Conservation (phyloP, 768 basidiomycete genomes). For the Phylloporus rhodoxanthus region DNA sequence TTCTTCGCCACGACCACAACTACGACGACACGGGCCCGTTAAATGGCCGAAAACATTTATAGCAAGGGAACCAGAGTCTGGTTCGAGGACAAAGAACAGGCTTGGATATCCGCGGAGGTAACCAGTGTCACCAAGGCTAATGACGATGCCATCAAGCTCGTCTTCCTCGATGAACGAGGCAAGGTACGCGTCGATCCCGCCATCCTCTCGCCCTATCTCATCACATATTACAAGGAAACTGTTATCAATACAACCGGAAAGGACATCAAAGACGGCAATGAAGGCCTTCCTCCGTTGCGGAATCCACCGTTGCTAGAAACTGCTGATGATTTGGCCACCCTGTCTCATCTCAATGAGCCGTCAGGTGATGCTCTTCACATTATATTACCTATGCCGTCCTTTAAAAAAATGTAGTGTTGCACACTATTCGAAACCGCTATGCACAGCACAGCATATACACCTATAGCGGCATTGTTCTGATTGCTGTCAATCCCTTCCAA, state of each 20-base stretch:
- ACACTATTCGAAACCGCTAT: slow-evolving; percentile 96
- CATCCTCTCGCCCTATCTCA: slow-evolving; percentile 1
- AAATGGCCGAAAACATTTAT: slow-evolving; percentile 91
- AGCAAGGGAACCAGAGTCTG: slow-evolving; percentile 86
- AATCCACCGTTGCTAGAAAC: slow-evolving; percentile 96
- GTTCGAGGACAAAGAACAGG: slow-evolving; percentile 92
- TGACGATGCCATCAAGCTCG: slow-evolving; percentile 75
- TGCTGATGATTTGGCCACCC: slow-evolving; percentile 94
- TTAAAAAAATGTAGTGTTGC: slow-evolving; percentile 80
- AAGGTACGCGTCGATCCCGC: slow-evolving; percentile 50
- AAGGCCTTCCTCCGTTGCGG: slow-evolving; percentile 83
- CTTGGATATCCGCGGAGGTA: slow-evolving; percentile 91
- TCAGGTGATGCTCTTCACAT: slow-evolving; percentile 55
- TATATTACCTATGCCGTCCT: neutral
- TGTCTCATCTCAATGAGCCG: slow-evolving; percentile 97
- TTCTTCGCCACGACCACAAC: slow-evolving; percentile 17
- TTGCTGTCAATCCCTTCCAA: slow-evolving; percentile 98
- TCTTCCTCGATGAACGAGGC: slow-evolving; percentile 86
- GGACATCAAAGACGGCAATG: slow-evolving; percentile 74
- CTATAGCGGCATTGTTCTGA: slow-evolving; percentile 97
- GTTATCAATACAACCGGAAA: slow-evolving; percentile 71
- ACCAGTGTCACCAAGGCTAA: slow-evolving; percentile 53
- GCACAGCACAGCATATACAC: slow-evolving; percentile 97
- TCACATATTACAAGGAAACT: slow-evolving; percentile 52
- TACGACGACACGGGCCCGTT: slow-evolving; percentile 36